Evolutionary conservation across 2,329 filamentous ascomycete genomes (phyloP).

Genomic region (Fusarium metavorans): DNA sequence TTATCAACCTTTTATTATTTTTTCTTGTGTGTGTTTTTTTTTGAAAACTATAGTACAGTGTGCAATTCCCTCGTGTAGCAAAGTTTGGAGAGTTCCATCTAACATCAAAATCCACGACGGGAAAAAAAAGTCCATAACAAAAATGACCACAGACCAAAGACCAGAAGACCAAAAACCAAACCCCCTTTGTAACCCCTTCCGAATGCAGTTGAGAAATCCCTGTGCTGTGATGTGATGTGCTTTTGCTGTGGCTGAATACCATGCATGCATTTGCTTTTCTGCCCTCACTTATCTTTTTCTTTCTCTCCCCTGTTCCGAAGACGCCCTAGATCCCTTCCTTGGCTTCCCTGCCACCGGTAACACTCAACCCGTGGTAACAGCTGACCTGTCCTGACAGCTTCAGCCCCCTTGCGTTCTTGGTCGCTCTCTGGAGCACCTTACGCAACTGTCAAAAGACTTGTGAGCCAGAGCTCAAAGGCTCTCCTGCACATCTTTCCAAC

Average conservation of each 20-base stretch:
- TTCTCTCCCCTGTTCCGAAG: slow-evolving; percentile 9
- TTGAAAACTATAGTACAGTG: slow-evolving; percentile 43
- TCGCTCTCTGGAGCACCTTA: not conserved
- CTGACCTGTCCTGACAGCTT: slow-evolving; percentile 1
- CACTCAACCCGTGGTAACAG: slow-evolving; percentile 2
- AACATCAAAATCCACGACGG: slow-evolving; percentile 34
- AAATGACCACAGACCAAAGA: slow-evolving; percentile 9
- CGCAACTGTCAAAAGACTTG: not conserved
- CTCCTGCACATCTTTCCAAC: slow-evolving; percentile 38
- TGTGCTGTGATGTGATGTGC: slow-evolving; percentile 24
- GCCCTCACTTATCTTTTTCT: slow-evolving; percentile 33
- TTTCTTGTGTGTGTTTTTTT: slow-evolving; percentile 19
- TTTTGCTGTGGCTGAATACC: slow-evolving; percentile 31
- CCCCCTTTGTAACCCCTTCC: slow-evolving; percentile 43
- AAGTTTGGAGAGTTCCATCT: slow-evolving; percentile 40
- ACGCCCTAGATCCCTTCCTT: not conserved
- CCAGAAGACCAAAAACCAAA: slow-evolving; percentile 28
- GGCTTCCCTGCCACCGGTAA: slow-evolving; percentile 7
- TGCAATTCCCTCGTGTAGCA: slow-evolving; percentile 23
- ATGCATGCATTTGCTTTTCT: slow-evolving; percentile 45
- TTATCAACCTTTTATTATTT: slow-evolving; percentile 38
- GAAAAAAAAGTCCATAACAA: slow-evolving; percentile 18
- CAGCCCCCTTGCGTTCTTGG: not conserved
- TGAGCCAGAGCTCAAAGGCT: slow-evolving; percentile 15
- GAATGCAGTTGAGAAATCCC: slow-evolving; percentile 44